phyloP scores from a whole-genome alignment of 2,329 filamentous ascomycete species.

The Alternaria alternata region DNA sequence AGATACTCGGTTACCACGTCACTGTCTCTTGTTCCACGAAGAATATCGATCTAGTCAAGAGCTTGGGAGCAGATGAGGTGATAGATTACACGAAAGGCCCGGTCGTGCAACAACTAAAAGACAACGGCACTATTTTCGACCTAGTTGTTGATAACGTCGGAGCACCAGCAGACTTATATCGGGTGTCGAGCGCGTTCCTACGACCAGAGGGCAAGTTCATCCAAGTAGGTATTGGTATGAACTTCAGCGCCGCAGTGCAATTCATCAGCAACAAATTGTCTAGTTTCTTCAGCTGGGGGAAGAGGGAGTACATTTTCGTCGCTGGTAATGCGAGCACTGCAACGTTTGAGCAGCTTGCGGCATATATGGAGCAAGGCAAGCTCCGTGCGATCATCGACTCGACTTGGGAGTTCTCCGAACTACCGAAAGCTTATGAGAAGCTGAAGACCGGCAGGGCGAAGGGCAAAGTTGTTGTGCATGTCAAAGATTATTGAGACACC shows the following conservation, averaged over 20 bases:
- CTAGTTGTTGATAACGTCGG: constrained; percentile 66
- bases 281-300: background rate
- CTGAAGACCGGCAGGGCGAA: constrained; percentile 61
- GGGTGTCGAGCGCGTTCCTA: constrained; percentile 10
- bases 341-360: constrained; percentile 53
- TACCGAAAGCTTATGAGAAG: constrained; percentile 63
- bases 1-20: constrained; percentile 64
- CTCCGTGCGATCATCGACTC: constrained; percentile 64
- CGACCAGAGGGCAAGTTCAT: constrained; percentile 16
- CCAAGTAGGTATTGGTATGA: constrained; percentile 4
- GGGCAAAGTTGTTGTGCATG: constrained; percentile 64
- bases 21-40: constrained; percentile 63
- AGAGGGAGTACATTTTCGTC: constrained; percentile 12
- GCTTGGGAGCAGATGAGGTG: constrained; percentile 67
- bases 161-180: constrained; percentile 31
- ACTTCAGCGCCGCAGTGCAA: background rate
- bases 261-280: constrained; percentile 2
- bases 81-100: constrained; percentile 64
- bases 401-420: constrained; percentile 62
- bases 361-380: constrained; percentile 65
- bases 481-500: background rate
- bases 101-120: constrained; percentile 56
- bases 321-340: constrained; percentile 37
- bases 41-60: constrained; percentile 63
- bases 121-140: constrained; percentile 57